Percentiles rank a stretch among this genome's conserved stretches.
Evolutionary conservation across 768 basidiomycete species (phyloP).

Genomic region (Cyclocybe cylindracea): DNA sequence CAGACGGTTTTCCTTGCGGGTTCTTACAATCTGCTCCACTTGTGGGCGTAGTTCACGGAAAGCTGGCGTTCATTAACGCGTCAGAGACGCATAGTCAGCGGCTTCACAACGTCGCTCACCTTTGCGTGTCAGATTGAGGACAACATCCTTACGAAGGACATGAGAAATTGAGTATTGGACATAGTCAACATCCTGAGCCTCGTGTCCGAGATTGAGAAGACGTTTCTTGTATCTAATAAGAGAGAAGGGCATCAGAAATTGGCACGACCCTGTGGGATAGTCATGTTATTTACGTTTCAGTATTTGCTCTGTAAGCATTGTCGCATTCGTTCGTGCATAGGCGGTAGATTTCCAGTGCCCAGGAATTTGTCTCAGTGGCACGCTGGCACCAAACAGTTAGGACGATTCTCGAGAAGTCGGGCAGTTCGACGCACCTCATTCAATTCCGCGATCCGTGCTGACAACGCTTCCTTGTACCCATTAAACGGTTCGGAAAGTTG

Average conservation of each 20-base stretch:
- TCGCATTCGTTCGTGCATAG: slow-evolving; percentile 12
- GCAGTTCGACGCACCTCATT: slow-evolving; percentile 7
- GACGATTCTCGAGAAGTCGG: not conserved
- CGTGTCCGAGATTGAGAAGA: slow-evolving; percentile 16
- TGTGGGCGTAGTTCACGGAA: slow-evolving; percentile 16
- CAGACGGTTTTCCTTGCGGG: slow-evolving; percentile 10
- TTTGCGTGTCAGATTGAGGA: slow-evolving; percentile 10
- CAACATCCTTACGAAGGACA: slow-evolving; percentile 8
- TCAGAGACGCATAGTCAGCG: not conserved
- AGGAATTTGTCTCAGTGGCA: slow-evolving; percentile 14
- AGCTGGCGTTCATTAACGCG: slow-evolving; percentile 5
- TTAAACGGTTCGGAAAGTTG: slow-evolving; percentile 12
- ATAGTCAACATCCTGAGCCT: slow-evolving; percentile 12
- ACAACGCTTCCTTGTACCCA: slow-evolving; percentile 10
- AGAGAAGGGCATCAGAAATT: not conserved
- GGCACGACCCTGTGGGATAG: not conserved
- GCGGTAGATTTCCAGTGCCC: slow-evolving; percentile 19
- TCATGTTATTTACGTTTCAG: slow-evolving; percentile 2
- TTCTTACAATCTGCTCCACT: slow-evolving; percentile 13
- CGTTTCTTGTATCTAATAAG: slow-evolving; percentile 18
- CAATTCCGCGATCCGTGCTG: not conserved
- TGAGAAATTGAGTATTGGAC: slow-evolving; percentile 12
- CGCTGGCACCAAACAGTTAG: slow-evolving; percentile 3
- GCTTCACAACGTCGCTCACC: slow-evolving; percentile 4
- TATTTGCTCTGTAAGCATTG: not conserved